These are phyloP conservation scores for Rhizopus microsporus DNA, from an alignment of 371 early-diverging fungal genomes.

Conservation along the genomic window DNA sequence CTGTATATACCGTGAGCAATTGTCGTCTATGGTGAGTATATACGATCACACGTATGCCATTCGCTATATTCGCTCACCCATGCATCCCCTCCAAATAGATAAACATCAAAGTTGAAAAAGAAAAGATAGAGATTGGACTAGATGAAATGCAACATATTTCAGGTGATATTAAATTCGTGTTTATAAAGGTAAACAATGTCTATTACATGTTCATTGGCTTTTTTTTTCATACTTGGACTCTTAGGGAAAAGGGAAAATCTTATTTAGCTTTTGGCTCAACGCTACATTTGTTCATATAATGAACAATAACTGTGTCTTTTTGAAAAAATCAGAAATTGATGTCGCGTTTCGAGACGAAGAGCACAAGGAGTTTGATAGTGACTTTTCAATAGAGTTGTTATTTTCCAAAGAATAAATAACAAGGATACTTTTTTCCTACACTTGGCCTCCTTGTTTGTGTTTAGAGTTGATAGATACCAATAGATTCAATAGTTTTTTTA, in stretches of 20 bases:
- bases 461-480: too few species aligned
- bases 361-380: constrained; percentile 20
- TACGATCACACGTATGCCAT: not conserved
- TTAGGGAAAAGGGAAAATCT: constrained; percentile 6
- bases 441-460: too few species aligned
- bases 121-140: not conserved
- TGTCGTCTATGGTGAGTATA: constrained; percentile 22
- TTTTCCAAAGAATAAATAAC: constrained; percentile 19
- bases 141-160: constrained; percentile 26
- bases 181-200: constrained; percentile 35
- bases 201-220: constrained; percentile 19
- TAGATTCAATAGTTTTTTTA: too few species aligned
- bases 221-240: not conserved
- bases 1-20: constrained; percentile 29
- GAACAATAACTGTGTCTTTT: constrained; percentile 23
- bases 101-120: not conserved
- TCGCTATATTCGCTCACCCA: not conserved
- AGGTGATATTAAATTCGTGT: constrained; percentile 53
- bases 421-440: not conserved
- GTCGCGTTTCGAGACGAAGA: constrained; percentile 23
- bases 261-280: constrained; percentile 49
- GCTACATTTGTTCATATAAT: constrained; percentile 41
- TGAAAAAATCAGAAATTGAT: constrained; percentile 45
- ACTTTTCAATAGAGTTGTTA: constrained; percentile 28
- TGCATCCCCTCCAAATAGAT: not conserved